Conservation (phyloP, 805 yeast species). For the Lachancea nothofagi region DNA sequence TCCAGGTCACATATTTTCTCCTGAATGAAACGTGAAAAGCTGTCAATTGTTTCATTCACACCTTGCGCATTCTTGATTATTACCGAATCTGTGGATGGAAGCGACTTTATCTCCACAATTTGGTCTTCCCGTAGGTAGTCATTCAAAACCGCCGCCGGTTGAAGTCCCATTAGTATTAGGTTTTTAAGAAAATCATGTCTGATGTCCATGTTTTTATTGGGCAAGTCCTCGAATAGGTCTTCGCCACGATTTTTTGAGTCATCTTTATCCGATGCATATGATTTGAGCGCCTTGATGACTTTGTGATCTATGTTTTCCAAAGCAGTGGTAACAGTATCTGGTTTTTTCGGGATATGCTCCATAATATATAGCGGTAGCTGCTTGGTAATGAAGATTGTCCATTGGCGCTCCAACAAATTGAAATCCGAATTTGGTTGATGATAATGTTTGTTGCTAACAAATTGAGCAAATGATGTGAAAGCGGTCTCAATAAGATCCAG, state of each 20-base stretch:
- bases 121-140: slow-evolving; percentile 38
- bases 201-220: slow-evolving; percentile 42
- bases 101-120: slow-evolving; percentile 32
- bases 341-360: slow-evolving; percentile 24
- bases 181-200: slow-evolving; percentile 48
- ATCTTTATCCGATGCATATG: slow-evolving; percentile 33
- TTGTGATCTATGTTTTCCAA: slow-evolving; percentile 28
- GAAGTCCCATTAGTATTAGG: slow-evolving; percentile 38
- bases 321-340: slow-evolving; percentile 24
- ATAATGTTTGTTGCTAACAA: slow-evolving; percentile 40
- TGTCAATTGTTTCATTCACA: slow-evolving; percentile 29
- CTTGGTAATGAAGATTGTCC: slow-evolving; percentile 43
- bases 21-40: slow-evolving; percentile 27
- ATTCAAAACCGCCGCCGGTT: slow-evolving; percentile 32
- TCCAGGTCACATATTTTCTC: slow-evolving; percentile 25
- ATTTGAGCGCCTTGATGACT: slow-evolving; percentile 29
- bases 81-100: slow-evolving; percentile 33
- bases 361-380: slow-evolving; percentile 43
- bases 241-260: slow-evolving; percentile 36
- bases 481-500: slow-evolving; percentile 33
- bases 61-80: slow-evolving; percentile 31
- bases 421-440: slow-evolving; percentile 34
- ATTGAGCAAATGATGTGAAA: slow-evolving; percentile 40
- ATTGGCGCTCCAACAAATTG: slow-evolving; percentile 34
- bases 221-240: slow-evolving; percentile 48